A percentile compares a stretch with the other conserved stretches of the same genome.
Conservation (phyloP, 495 filamentous ascomycete genomes). For the Hypoxylon lienhwacheense region DNA sequence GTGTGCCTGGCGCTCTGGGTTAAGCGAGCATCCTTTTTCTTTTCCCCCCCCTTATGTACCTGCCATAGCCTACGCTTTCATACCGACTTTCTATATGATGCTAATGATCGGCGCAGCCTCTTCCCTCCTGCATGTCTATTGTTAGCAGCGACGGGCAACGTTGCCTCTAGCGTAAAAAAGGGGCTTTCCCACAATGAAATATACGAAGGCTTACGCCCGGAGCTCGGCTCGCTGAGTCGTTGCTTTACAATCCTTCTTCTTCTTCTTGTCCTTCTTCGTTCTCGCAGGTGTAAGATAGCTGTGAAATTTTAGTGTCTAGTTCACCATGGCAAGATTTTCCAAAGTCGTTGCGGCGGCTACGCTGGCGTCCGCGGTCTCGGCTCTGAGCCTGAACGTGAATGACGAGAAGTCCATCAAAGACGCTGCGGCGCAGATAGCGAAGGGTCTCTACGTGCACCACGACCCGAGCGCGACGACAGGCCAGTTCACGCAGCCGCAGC, state of each 20-base stretch:
- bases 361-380: constrained; percentile 15
- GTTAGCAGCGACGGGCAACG: constrained; percentile 21
- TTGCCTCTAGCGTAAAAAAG: constrained; percentile 27
- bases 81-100: constrained; percentile 23
- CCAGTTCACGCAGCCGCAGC: constrained; percentile 61
- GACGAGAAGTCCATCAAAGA: constrained; percentile 43
- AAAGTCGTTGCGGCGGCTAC: constrained; percentile 8
- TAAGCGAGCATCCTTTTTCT: constrained; percentile 33
- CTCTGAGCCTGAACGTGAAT: constrained; percentile 24
- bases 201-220: neutral
- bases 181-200: neutral
- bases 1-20: constrained; percentile 1
- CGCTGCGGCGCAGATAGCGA: constrained; percentile 47
- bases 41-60: too few relatives aligned
- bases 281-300: neutral
- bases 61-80: neutral
- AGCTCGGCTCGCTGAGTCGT: neutral
- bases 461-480: constrained; percentile 68
- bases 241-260: neutral
- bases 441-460: constrained; percentile 65
- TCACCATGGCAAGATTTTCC: constrained; percentile 32
- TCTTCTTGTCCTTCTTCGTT: constrained; percentile 3
- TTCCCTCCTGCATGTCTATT: constrained; percentile 13
- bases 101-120: constrained; percentile 13
- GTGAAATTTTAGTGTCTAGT: neutral